Evolutionary conservation across 306 rosid genomes (phyloP), one percentile per base, ranked within the genome.

Genomic region (Lupinus albus): DNA sequence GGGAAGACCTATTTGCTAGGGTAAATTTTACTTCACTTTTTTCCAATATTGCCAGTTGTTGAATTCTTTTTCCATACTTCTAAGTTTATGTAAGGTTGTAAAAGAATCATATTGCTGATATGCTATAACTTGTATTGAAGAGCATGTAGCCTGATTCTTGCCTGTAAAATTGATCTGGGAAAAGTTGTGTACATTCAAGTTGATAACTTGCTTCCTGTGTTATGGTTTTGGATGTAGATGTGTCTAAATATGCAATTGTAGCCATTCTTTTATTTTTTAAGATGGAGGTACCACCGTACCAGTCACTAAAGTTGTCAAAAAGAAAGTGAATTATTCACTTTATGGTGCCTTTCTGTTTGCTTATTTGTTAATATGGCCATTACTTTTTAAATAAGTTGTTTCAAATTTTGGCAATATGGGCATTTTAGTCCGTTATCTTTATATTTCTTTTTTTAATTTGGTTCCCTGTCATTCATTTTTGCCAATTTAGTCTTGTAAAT

Each of bases 1-100:
- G 97, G 73, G 82, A 81, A 76, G 99, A 94, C 76, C 86, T 90
- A 48, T 94, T 94, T 79, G 66, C 85, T 53, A 87, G 97, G 84
- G 99, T 90, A 85, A 56, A 70, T 64, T 56, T 68, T 36, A 20
- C 59, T 49, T 67, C 42, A 25, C 52, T 35, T 60, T 60, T 8
- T 44, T 60, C 30, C 30, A 16, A 20, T 54, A 35, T 68, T 42
- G 5, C 47, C 13, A 3, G 4, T 52, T 35, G 2, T 45, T 55
- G 51, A 50, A 64, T 41, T 53, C 20, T 44, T 13, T 57, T 63
- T 70, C 30, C 36, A 16, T 18, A 39, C 64, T 44, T 56, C 61
- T 61, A 64, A 44, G 15, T 41, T 11, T 12, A 46, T 18, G 13
- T 30, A 17, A 62, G 51, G 64, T 17, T 68, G 39, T 63, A 16